Evolutionary conservation across 805 yeast species (phyloP), one percentile per base, ranked within the genome.

Genomic region (Lachancea waltii): DNA sequence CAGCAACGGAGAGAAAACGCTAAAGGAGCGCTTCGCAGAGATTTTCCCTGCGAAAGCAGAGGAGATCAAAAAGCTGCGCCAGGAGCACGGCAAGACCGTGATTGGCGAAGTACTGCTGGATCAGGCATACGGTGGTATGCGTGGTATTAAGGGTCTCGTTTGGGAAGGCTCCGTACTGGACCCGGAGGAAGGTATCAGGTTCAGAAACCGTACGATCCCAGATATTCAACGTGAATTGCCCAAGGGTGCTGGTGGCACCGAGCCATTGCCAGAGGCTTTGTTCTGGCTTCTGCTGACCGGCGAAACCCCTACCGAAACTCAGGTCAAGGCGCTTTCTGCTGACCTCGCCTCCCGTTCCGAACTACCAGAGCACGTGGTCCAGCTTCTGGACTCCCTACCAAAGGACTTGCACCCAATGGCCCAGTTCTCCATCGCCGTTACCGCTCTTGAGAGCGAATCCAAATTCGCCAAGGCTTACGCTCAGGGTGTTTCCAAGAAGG

Each of bases 21-120:
- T 92, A 56, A 92, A 92, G 69, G 95, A 92, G 68, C 81, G 95
- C 63, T 89, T 92, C 62, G 94, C 87, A 41, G 95, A 85, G 61
- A 72, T 85, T 50, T 77, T 89, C 63, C 97, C 97, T 50, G 87
- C 76, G 58, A 85, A 85, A 72, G 83, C 83, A 53, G 96, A 86
- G 65, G 85, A 87, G 71, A 81, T 92, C 67, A 62, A 68, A 51
- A 62, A 79, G 56, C 79, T 90, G 65, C 87, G 90, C 69, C 74
- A 85, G 65, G 94, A 87, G 58, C 76, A 90, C 66, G 98, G 97
- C 56, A 74, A 79, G 42, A 64, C 69, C 35, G 70, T 67, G 36
- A 79, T 83, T 48, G 90, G 86, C 49, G 85, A 82, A 64, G 81
- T 81, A 47, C 63, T 70, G 41, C 68, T 83, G 45, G 85, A 79